Evolutionary conservation across 2,329 filamentous ascomycete genomes (phyloP), one percentile per base, ranked within the genome.

Genomic region (Pezicula radicicola): DNA sequence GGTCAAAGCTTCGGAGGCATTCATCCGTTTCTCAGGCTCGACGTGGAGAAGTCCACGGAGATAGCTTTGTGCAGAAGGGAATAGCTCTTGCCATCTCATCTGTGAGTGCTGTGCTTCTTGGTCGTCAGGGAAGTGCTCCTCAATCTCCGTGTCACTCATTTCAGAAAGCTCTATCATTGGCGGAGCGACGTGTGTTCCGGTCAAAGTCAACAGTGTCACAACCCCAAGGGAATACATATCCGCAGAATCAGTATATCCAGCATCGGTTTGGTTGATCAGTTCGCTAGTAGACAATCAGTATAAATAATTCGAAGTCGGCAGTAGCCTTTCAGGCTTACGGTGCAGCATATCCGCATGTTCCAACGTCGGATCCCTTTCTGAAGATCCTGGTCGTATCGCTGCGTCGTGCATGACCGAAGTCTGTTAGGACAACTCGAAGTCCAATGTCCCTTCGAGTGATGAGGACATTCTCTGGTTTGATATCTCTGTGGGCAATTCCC

Each of bases 1-100:
- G 16, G 53, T 41, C 45, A 68, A 60, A 18, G 68, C 66, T 52
- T 67, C 46, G 1, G 41, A 35, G 5, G 69, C 68, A 19, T 68
- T 69, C 44, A 71, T 65, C 46, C 74, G 63, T 10, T 53, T 30
- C 6, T 51, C 41, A 33, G 68, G 63, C 37, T 70, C 60, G 21
- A 64, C 55, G 15, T 57, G 52, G 3, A 76, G 58, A 47, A 74
- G 72, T 25, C 49, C 50, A 12, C 61, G 62, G 47, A 76, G 63
- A 49, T 72, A 72, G 16, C 59, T 49, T 54, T 61, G 57, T 15
- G 59, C 64, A 8, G 57, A 6, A 3, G 55, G 12, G 6, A 56
- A 57, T 4, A 68, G 54, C 62, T 55, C 60, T 53, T 25, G 18
- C 36, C 40, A n/a, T 51, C 48, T 27, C 18, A 52, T n/a, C 19